Percentiles rank a stretch among this genome's conserved stretches.
Conservation (phyloP, 23 red algal genomes). For the Cyanidium caldarium region DNA sequence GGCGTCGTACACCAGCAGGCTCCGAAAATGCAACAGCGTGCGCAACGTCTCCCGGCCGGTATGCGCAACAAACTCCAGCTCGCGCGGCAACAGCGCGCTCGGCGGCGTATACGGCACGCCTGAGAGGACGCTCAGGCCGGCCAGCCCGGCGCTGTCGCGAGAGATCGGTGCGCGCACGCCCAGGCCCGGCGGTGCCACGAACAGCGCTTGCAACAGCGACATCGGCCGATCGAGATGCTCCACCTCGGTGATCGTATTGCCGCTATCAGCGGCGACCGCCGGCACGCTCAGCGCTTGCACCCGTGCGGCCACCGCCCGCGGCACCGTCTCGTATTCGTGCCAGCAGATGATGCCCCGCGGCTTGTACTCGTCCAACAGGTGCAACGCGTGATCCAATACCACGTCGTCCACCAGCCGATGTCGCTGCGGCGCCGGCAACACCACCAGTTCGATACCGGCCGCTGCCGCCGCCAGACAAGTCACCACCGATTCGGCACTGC, state of each 20-base stretch:
- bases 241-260: neutral
- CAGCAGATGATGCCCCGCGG: neutral
- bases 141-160: neutral
- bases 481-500: neutral
- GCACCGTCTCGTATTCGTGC: neutral
- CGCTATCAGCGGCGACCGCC: neutral
- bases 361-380: neutral
- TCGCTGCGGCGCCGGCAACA: neutral
- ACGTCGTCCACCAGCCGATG: neutral
- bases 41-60: neutral
- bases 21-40: neutral
- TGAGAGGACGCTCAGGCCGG: neutral
- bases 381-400: neutral
- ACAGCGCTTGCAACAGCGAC: neutral
- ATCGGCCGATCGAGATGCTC: neutral
- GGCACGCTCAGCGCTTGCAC: neutral
- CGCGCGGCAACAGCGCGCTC: neutral
- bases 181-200: neutral
- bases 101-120: neutral
- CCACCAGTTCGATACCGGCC: neutral
- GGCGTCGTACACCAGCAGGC: neutral
- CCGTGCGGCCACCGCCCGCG: neutral
- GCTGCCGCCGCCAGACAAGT: neutral
- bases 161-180: neutral
- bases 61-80: slow-evolving; percentile 8